Conservation (phyloP, 306 rosid genomes). For the Pyrus bretschneideri region DNA sequence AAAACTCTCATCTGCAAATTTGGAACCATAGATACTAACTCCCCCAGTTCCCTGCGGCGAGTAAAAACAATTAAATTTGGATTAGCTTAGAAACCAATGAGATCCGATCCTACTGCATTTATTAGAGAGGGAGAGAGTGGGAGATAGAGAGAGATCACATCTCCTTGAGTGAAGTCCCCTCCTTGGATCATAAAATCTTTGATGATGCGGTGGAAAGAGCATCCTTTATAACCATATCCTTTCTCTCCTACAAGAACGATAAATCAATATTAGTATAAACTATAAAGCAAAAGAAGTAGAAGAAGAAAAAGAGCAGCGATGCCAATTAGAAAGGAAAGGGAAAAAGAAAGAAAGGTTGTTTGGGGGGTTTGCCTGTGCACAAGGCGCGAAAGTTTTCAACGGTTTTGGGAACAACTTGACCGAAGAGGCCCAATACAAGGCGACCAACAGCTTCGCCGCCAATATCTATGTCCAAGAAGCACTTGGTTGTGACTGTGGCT, state of each 20-base stretch:
- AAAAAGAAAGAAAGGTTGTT: not conserved
- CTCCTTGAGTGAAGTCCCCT: conserved; percentile 90
- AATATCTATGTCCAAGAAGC: conserved; percentile 73
- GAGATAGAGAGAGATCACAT: conserved; percentile 31
- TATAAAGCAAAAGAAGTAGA: conserved; percentile 2
- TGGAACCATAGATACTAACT: conserved; percentile 73
- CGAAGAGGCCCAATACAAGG: conserved; percentile 66
- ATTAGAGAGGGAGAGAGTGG: not conserved
- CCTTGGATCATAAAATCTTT: conserved; percentile 96
- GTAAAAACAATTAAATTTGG: not conserved
- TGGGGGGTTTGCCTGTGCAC: conserved; percentile 60
- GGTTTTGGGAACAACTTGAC: conserved; percentile 71
- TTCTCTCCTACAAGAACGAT: conserved; percentile 65
- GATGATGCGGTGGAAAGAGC: conserved; percentile 86
- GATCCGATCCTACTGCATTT: not conserved
- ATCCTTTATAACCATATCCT: conserved; percentile 89
- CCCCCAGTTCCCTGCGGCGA: conserved; percentile 92
- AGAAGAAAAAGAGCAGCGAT: not conserved
- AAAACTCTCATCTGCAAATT: conserved; percentile 75
- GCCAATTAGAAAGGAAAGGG: not conserved
- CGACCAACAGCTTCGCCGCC: conserved; percentile 66
- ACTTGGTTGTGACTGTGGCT: conserved; percentile 66
- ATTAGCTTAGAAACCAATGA: not conserved
- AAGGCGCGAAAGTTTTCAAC: conserved; percentile 81
- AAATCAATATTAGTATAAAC: not conserved